Evolutionary conservation across 768 basidiomycete species (phyloP), one percentile per base, ranked within the genome.

Genomic region (Leucosporidium yakuticum): DNA sequence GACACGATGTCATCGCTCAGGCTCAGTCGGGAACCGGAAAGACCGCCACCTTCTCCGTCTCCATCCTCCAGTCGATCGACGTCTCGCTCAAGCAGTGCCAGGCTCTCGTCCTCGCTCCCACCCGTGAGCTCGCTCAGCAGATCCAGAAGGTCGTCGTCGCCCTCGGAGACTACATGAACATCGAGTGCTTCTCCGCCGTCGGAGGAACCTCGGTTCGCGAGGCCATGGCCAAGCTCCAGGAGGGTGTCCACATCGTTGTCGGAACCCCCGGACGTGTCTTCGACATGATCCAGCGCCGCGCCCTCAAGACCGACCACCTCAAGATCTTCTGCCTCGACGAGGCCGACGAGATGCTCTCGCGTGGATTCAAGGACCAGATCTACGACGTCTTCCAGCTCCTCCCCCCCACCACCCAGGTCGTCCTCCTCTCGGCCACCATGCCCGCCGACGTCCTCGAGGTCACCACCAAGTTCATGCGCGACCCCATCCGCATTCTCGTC

Each of bases 381-480:
- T 97, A 97, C 82, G 95, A 99, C 80, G 90, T 97, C 69, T 97
- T 96, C 80, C 89, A 93, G 71, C 94, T 94, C 78, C 88, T 98
- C 51, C 95, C 95, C 36, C 93, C 93, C 32, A 91, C 91, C 61
- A 97, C 93, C 8, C 32, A 67, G 60, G 95, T 98, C 56, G 93
- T 99, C 55, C 84, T 98, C 57, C 85, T 99, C 71, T 95, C 93
- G 77, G 93, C 95, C 54, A 97, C 94, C 32, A 84, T 98, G 69
- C 95, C 95, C 15, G 89, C 92, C 78, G 95, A 99, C 76, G 94
- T 99, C 51, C 80, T 98, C 78, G 95, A 98, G 82, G 96, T 97
- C 90, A 97, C 95, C 25, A 96, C 91, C 48, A 97, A 98, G 81
- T 97, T 98, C 83, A 97, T 98, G 94, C 91, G 90, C 62, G 93